Evolutionary conservation across 2,329 filamentous ascomycete genomes (phyloP), one percentile per base, ranked within the genome.

Genomic region (Apiospora sp.): DNA sequence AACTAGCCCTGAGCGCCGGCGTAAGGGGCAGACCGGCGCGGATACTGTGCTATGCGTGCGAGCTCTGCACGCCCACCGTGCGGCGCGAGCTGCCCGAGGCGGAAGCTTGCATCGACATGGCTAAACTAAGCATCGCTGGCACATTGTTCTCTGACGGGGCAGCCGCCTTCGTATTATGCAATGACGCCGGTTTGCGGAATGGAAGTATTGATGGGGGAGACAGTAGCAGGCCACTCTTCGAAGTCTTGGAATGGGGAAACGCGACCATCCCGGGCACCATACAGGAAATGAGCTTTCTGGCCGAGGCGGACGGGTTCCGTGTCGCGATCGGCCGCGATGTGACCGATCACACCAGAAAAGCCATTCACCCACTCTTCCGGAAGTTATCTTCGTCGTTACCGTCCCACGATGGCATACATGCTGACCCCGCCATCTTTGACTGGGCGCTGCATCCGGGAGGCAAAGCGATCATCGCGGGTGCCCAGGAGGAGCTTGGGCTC

Each of bases 111-210:
- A 68, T 73, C 19, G 67, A 74, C 19, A 64, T 73, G 4, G 74
- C 73, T 24, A 74, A 77, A n/a, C 72, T 77, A 19, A 72, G 74
- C 3, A 78, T 79, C 24, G 76, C 75, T 41, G 75, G 72, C 16
- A 76, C 76, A 6, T 73, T 79, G 12, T 79, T 79, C 70, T 75
- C 74, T 14, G 77, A 79, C 46, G 77, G 74, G 0, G 77, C 77
- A 0, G 76, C 75, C 2, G 75, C 77, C 7, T 74, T 78, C 16
- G 74, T 78, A 1, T 67, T 78, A 22, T 75, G 76, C 69, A 79
- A 78, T 61, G 75, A 78, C 48, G 48, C 73, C 27, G 75, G 27
- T 16, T 10, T 61, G 27, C 16, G 34, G 6, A 8, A 6, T 7
- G 14, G 24, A 27, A 19, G 5, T 16, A 34, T 34, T 30, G 16